Conservation (phyloP, 169 alveolate species). For the Eimeria falciformis region DNA sequence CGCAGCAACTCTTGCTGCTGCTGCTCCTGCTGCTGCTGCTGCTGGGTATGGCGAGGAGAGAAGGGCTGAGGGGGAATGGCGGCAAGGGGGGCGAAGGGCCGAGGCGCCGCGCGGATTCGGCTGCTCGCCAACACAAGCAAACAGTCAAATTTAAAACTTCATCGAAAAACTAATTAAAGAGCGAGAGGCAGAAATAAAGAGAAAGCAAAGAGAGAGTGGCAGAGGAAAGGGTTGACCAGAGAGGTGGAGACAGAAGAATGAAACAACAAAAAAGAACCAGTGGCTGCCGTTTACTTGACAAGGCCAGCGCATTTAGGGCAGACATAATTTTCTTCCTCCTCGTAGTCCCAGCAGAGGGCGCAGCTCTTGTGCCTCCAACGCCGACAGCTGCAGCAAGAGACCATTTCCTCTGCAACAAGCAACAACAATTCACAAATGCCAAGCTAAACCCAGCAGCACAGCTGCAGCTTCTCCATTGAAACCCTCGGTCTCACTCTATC, state of each 20-base stretch:
- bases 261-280: too few relatives aligned
- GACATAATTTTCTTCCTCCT: neutral
- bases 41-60: too few relatives aligned
- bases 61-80: neutral
- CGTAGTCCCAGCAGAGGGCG: neutral
- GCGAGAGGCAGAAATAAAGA: neutral
- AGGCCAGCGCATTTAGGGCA: constrained; percentile 33
- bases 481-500: too few relatives aligned
- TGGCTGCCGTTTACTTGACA: constrained; percentile 13
- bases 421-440: too few relatives aligned
- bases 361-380: constrained; percentile 31
- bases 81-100: neutral
- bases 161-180: too few relatives aligned
- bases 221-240: neutral
- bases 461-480: too few relatives aligned
- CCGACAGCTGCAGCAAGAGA: constrained; percentile 52
- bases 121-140: neutral
- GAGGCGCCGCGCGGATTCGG: neutral
- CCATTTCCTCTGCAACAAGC: neutral
- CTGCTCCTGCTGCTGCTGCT: constrained; percentile 41
- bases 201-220: too few relatives aligned
- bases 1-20: constrained; percentile 24
- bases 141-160: too few relatives aligned
- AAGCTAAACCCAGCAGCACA: too few relatives aligned
- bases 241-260: too few relatives aligned